Conservation (phyloP, 345 rosid species). For the Eutrema japonicum region DNA sequence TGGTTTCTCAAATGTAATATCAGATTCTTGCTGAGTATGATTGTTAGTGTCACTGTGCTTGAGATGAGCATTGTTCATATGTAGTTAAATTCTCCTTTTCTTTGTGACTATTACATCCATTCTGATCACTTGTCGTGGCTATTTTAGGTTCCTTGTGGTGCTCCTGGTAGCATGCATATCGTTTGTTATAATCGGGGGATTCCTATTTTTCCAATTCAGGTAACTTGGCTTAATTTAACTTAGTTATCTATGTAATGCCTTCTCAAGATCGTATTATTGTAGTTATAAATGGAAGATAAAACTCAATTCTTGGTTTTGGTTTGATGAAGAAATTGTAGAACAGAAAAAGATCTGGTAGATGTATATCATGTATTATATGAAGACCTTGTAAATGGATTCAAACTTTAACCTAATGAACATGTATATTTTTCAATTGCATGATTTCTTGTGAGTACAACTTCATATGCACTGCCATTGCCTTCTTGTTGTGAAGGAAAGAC, state of each 20-base stretch:
- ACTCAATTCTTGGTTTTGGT: slow-evolving; percentile 8
- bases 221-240: slow-evolving; percentile 37
- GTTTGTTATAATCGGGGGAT: slow-evolving; percentile 83
- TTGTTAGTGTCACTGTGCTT: slow-evolving; percentile 18
- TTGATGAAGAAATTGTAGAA: background rate
- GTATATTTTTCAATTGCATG: background rate
- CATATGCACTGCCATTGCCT: slow-evolving; percentile 18
- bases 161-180: slow-evolving; percentile 82
- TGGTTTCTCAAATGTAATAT: background rate
- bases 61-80: slow-evolving; percentile 17
- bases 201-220: slow-evolving; percentile 81
- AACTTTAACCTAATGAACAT: background rate
- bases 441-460: slow-evolving; percentile 13
- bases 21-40: slow-evolving; percentile 4
- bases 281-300: slow-evolving; percentile 15
- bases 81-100: background rate
- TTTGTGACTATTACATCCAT: slow-evolving; percentile 18
- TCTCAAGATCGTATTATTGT: background rate
- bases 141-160: slow-evolving; percentile 76
- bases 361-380: background rate
- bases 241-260: slow-evolving; percentile 17
- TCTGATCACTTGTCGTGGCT: slow-evolving; percentile 30
- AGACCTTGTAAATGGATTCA: slow-evolving; percentile 2
- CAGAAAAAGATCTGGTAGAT: background rate
- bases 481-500: slow-evolving; percentile 55